Percentiles rank a stretch among this genome's conserved stretches.
Conservation (phyloP, 805 yeast species). For the Vanderwaltozyma polyspora region DNA sequence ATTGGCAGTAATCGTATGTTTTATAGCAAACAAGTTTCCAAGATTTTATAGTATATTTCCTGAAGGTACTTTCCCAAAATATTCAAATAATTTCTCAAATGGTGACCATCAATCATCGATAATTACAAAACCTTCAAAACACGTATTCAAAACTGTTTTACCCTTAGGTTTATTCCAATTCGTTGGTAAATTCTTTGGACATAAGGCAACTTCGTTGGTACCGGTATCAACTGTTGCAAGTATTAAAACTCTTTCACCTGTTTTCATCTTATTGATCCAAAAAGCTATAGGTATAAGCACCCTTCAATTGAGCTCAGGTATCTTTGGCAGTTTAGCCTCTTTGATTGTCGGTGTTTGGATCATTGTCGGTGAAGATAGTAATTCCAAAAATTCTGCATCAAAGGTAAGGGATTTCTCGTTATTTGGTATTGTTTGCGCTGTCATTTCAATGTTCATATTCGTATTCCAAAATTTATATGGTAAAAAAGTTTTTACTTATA, state of each 20-base stretch:
- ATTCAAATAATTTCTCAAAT: conserved; percentile 1
- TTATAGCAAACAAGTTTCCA: conserved; percentile 26
- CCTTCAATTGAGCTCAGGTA: conserved; percentile 6
- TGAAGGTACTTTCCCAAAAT: conserved; percentile 40
- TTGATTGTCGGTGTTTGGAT: conserved; percentile 24
- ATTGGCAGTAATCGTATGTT: conserved; percentile 32
- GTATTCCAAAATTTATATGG: conserved; percentile 83
- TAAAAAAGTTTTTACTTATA: conserved; percentile 59
- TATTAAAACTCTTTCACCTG: conserved; percentile 56
- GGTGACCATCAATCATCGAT: conserved; percentile 4
- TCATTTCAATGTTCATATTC: conserved; percentile 59
- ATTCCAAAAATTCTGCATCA: conserved; percentile 1
- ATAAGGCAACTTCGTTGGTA: conserved; percentile 53
- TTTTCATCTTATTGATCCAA: conserved; percentile 48
- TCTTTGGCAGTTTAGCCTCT: conserved; percentile 16
- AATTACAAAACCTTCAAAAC: conserved; percentile 26
- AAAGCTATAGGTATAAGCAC: conserved; percentile 26
- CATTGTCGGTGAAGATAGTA: conserved; percentile 17
- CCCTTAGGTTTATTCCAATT: conserved; percentile 62
- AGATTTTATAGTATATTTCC: conserved; percentile 34
- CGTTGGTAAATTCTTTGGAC: conserved; percentile 49
- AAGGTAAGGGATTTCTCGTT: conserved; percentile 10
- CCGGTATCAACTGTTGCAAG: conserved; percentile 63
- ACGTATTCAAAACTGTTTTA: conserved; percentile 38
- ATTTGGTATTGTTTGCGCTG: conserved; percentile 58